Evolutionary conservation across 202 grass and related monocot species (phyloP).

Genomic region (Brachypodium distachyon): DNA sequence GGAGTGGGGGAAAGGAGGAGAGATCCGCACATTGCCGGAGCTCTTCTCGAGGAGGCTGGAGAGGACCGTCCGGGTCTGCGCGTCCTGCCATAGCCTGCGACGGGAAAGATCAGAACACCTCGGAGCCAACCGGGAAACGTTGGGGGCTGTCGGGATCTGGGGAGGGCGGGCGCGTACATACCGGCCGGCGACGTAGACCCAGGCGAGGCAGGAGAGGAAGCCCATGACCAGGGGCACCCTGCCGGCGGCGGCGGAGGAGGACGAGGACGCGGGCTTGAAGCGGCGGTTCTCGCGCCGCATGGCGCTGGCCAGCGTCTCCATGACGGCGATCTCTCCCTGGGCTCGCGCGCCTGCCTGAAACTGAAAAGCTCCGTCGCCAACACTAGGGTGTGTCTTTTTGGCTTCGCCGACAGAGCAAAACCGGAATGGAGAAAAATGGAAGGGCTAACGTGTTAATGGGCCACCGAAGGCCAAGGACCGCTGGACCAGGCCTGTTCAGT

Average conservation of each 20-base stretch:
- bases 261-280: constrained; percentile 28
- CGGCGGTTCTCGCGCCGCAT: constrained; percentile 59
- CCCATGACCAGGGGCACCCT: constrained; percentile 60
- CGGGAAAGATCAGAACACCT: not conserved
- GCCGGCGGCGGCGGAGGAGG: constrained; percentile 10
- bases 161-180: not conserved
- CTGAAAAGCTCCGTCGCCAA: not conserved
- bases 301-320: constrained; percentile 72
- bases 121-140: not conserved
- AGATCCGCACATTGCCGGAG: constrained; percentile 59
- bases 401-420: not conserved
- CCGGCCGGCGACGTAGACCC: constrained; percentile 85
- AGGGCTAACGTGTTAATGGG: not conserved
- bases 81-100: constrained; percentile 83
- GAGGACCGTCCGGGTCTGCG: constrained; percentile 65
- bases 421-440: not conserved
- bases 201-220: constrained; percentile 92
- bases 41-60: constrained; percentile 70
- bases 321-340: constrained; percentile 30
- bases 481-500: not conserved
- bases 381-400: not conserved
- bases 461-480: not conserved
- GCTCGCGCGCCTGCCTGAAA: not conserved
- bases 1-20: not conserved
- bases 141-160: not conserved